Base-by-base conservation (phyloP, 495 filamentous ascomycete genomes). In the Penicillium psychrofluorescens region DNA sequence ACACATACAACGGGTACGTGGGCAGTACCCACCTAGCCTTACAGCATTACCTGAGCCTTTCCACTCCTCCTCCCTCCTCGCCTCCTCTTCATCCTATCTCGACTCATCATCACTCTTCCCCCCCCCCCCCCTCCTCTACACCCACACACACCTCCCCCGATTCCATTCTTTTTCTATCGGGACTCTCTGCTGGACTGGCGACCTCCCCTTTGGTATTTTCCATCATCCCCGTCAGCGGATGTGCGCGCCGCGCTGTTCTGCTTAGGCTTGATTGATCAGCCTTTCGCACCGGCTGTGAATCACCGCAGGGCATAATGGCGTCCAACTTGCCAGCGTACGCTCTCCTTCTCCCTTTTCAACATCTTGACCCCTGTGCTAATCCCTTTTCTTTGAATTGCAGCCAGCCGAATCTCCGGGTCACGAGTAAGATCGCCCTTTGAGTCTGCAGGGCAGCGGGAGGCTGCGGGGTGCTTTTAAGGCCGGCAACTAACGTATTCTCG, bases 261-360 rank as follows among this genome's bases (percentile, higher is more conserved):
- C 48, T 50, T 53, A 61, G 59, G 66, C 64, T 64, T 65, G 58
- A 59, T 63, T 62, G 56, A 67, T 72, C 63, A 62, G 67, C 62
- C 59, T 59, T 50, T 59, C 49, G 45, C 62, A 62, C 53, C 47
- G 59, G 55, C 59, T 55, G 48, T 55, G 46, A 59, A 59, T 51
- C 46, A 59, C 46, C 51, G 46, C 56, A 58, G 54, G 53, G 46
- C 59, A 69, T 60, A 48, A 79, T 80, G 74, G 73, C 75, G 51
- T 78, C 73, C 58, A 79, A 79, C 72, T 70, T 80, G 57, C 77
- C 77, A 55, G 65, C 67, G 78, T 80, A 68, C 64, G 77, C 71
- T 38, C 32, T 35, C 34, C 9, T 30, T 35, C 38, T 38, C 44
- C 30, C 35, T 36, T 41, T 29, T 45, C 33, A 39, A 32, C 33